Evolutionary conservation across 2,329 filamentous ascomycete species (phyloP), one percentile per base, ranked within the genome.

Genomic region (Pseudocercospora musae): DNA sequence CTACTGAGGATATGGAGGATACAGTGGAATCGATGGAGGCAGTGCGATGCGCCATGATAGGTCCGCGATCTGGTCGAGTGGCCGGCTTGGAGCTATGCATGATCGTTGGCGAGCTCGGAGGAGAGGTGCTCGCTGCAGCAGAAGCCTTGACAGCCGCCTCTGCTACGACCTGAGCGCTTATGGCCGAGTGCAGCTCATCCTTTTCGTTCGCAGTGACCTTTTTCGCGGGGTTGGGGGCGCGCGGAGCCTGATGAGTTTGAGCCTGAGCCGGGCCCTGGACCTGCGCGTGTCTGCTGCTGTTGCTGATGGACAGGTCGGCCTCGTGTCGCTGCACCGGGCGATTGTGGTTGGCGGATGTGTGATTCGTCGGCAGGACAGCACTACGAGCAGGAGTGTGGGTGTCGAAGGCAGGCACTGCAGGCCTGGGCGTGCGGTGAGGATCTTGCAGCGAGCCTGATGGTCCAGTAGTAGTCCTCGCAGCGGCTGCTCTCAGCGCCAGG

Each of bases 21-120:
- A 96, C 89, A n/a, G 91, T 90, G 10, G 93, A 97, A 76, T 98
- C 94, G 71, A 96, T 94, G 10, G 94, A 97, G 3, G 90, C 90
- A 60, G 90, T 96, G 71, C 93, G 60, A 37, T 69, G 87, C 48
- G 69, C 63, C 71, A 72, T 70, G 21, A 66, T 68, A 20, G 69
- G 52, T 27, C 44, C 58, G 37, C 54, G 61, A 33, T 50, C 37
- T 23, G 61, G 54, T 20, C 40, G 44, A 23, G 61, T 40, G 23
- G 53, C 40, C 15, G 27, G 33, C 29, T 50, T 60, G 23, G 63
- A 48, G 29, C 46, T 56, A 3, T 62, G 59, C 63, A 66, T 66
- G 33, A 44, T 59, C 49, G 60, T 58, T 25, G 62, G 62, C 37
- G 64, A 60, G 57, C 33, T 25, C 23, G 71, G 73, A 50, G 75